phyloP scores from a whole-genome alignment of 1,284 basidiomycete genomes.

The Veloboletus limbatus region DNA sequence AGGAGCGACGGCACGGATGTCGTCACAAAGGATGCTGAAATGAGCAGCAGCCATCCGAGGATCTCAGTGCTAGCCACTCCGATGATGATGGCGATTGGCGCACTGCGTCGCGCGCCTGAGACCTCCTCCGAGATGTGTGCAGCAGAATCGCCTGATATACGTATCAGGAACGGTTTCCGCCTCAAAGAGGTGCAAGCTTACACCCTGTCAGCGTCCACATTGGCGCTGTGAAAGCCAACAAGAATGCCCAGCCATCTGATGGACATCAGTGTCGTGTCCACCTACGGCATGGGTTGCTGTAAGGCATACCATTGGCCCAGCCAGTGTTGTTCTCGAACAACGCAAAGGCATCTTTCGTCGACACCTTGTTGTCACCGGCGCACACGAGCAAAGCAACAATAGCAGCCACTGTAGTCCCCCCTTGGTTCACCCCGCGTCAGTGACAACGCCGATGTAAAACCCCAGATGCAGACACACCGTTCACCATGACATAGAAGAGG shows the following conservation, averaged over 20 bases:
- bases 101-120: conserved; percentile 60
- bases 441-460: not conserved
- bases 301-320: conserved; percentile 52
- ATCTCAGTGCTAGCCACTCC: conserved; percentile 58
- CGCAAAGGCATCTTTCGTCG: conserved; percentile 65
- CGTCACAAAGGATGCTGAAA: conserved; percentile 64
- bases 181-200: conserved; percentile 31
- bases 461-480: conserved; percentile 48
- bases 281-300: not conserved
- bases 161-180: not conserved
- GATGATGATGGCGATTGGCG: conserved; percentile 74
- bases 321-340: conserved; percentile 70
- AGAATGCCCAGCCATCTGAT: conserved; percentile 68
- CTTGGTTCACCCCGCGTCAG: conserved; percentile 31
- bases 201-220: conserved; percentile 80
- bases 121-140: conserved; percentile 79
- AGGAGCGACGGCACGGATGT: conserved; percentile 55
- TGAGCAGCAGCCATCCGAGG: conserved; percentile 62
- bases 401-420: conserved; percentile 58
- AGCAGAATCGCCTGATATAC: conserved; percentile 62
- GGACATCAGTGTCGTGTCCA: not conserved
- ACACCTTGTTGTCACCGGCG: conserved; percentile 54
- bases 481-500: conserved; percentile 63
- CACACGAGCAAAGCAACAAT: conserved; percentile 58
- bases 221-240: conserved; percentile 67